phyloP scores from a whole-genome alignment of 2,329 filamentous ascomycete genomes.

The Diaporthe longicolla region DNA sequence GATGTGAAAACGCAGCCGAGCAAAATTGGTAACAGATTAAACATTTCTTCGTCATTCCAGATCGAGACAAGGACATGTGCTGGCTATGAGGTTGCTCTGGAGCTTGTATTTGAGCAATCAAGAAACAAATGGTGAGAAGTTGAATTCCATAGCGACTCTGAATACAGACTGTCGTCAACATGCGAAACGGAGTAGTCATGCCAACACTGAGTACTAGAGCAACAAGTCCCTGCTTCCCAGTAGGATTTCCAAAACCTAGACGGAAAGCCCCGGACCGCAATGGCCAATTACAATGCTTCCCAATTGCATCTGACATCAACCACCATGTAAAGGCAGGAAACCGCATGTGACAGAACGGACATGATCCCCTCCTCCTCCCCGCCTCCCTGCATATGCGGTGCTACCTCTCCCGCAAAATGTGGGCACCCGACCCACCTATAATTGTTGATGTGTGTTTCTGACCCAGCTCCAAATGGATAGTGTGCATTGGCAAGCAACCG shows the following conservation, averaged over 20 bases:
- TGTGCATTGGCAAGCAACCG: background rate
- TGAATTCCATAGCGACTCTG: background rate
- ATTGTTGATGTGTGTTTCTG: background rate
- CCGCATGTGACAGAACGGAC: background rate
- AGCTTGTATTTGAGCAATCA: background rate
- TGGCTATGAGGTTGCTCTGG: background rate
- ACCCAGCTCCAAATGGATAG: background rate
- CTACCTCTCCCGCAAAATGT: slow-evolving; percentile 4
- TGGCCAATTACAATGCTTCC: background rate
- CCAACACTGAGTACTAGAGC: background rate
- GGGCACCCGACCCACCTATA: background rate
- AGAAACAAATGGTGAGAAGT: background rate
- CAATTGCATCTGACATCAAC: background rate
- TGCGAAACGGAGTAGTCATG: background rate
- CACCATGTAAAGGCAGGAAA: background rate
- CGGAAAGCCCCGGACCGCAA: background rate
- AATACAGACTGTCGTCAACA: background rate
- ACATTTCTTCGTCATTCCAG: background rate
- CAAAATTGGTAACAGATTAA: background rate
- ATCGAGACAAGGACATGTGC: background rate
- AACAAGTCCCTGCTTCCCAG: background rate
- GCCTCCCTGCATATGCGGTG: slow-evolving; percentile 24
- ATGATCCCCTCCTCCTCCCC: background rate
- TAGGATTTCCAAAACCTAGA: background rate
- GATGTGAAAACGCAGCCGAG: background rate